Evolutionary conservation across 2,329 filamentous ascomycete species (phyloP), one percentile per base, ranked within the genome.

Genomic region (Cladophialophora bantiana): DNA sequence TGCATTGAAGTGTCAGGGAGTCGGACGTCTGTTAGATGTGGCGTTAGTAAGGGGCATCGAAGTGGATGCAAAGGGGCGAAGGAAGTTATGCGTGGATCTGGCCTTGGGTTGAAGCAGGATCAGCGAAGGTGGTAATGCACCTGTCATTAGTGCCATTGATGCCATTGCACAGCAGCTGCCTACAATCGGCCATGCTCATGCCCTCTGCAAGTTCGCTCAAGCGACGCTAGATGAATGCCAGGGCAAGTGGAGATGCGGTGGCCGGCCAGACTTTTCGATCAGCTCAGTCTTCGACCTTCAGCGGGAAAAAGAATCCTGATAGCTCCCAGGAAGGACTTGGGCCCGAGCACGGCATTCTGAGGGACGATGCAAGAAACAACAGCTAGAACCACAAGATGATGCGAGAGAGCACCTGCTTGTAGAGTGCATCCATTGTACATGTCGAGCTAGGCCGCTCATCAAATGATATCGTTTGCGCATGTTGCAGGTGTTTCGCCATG

Each of bases 1-100:
- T 42, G 66, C 66, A 9, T 57, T 68, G 62, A 65, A 59, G 38
- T 62, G 53, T 34, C 40, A 48, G 18, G 62, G 62, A 32, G 66
- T 65, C 12, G 52, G 57, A n/a, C 13, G 40, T 13, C 18, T 68
- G 40, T 36, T 62, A 48, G 32, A 55, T 56, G 66, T 34, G 40
- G 36, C 31, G 9, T 20, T 38, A 36, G 57, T 62, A 9, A 32
- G 59, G 18, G 55, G 20, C 12, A 42, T 65, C 26, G 54, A 65
- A 20, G 48, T 45, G 9, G 62, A 68, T 18, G 32, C 40, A 7
- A 31, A 7, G 35, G 57, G 54, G 10, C 57, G 57, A 55, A 53
- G 62, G 9, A 68, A 50, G 34, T n/a, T 65, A 38, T 59, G 53
- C 53, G 54, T 68, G n/a, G 36, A 61, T 54, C 40, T 66, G 31